Base-by-base conservation (phyloP, 768 basidiomycete genomes). In the Lactarius deliciosus region DNA sequence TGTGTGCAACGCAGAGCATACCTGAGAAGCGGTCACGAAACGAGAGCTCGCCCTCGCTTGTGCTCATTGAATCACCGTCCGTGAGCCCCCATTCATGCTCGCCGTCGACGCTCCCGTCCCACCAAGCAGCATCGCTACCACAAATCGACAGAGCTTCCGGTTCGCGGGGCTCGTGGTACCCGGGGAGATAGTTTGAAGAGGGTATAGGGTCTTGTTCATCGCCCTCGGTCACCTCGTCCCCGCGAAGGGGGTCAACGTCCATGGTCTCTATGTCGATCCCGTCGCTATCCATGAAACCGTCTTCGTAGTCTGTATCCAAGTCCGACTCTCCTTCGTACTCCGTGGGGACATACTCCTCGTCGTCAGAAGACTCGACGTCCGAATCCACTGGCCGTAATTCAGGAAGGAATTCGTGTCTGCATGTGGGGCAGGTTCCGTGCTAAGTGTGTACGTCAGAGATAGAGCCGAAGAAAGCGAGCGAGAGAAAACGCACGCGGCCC, bases 341-440 rank as follows among this genome's bases (percentile, higher is more conserved):
- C 5, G 80, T 79, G 6, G 86, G 87, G 25, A 88, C 73, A 70
- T 88, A 89, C 75, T 89, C 88, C 13, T 83, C 85, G 20, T 83
- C 88, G 72, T 89, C 87, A 16, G 84, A 86, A 4, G 85, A 87
- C 72, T 87, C 89, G 72, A 83, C 81, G 70, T 88, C 88, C 13
- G 82, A 82, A 40, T 85, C 83, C 2, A 81, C 78, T 1, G 78
- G 77, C 1, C 82, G 81, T 5, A 74, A 76, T 45, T 88, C 80
- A 60, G 85, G 82, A 45, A 87, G 76, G 75, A 90, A 89, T 7
- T 77, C 74, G 65, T 84, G 77, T 36, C 89, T 79, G 73, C 89
- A 91, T 5, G 87, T 83, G 18, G 89, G 89, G 69, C 89, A 91
- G 70, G 79, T 89, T 16, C 88, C 88, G 70, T 89, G 88, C 87